A percentile compares a stretch with the other conserved stretches of the same genome.
phyloP scores from a whole-genome alignment of 2,329 filamentous ascomycete genomes.

The Calonectria naviculata region DNA sequence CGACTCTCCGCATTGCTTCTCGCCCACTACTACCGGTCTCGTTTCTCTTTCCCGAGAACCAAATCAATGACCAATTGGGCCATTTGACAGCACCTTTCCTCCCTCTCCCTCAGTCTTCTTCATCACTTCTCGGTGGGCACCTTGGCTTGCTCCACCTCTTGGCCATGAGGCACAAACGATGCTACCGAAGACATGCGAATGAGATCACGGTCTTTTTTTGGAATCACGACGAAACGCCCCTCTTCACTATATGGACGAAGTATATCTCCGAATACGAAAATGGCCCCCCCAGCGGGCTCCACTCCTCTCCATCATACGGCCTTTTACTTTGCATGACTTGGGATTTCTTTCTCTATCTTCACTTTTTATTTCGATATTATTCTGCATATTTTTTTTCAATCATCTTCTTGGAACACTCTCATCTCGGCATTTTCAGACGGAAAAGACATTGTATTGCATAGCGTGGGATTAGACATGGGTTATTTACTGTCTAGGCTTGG shows the following conservation, averaged over 20 bases:
- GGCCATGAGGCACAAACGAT: conserved; percentile 35
- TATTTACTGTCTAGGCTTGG: conserved; percentile 21
- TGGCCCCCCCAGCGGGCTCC: background rate
- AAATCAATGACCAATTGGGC: conserved; percentile 23
- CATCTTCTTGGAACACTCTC: conserved; percentile 19
- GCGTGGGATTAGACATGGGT: conserved; percentile 33
- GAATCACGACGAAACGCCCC: conserved; percentile 30
- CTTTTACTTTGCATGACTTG: conserved; percentile 22
- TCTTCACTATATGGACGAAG: conserved; percentile 14
- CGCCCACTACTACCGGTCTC: conserved; percentile 55
- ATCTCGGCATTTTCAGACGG: conserved; percentile 16
- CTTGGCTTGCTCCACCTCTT: conserved; percentile 22
- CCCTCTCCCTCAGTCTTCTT: conserved; percentile 15
- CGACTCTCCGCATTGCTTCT: conserved; percentile 61
- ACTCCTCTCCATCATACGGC: conserved; percentile 24
- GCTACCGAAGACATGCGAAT: conserved; percentile 45
- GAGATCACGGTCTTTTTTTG: conserved; percentile 39
- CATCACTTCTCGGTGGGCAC: conserved; percentile 14
- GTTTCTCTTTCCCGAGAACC: conserved; percentile 48
- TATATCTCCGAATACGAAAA: conserved; percentile 7
- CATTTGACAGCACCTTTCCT: conserved; percentile 3
- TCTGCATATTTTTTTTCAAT: conserved; percentile 1
- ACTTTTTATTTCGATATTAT: background rate
- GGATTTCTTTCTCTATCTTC: conserved; percentile 20
- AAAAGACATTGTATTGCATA: conserved; percentile 34